phyloP scores from a whole-genome alignment of 2,329 filamentous ascomycete genomes.

The Trichoderma sp. region DNA sequence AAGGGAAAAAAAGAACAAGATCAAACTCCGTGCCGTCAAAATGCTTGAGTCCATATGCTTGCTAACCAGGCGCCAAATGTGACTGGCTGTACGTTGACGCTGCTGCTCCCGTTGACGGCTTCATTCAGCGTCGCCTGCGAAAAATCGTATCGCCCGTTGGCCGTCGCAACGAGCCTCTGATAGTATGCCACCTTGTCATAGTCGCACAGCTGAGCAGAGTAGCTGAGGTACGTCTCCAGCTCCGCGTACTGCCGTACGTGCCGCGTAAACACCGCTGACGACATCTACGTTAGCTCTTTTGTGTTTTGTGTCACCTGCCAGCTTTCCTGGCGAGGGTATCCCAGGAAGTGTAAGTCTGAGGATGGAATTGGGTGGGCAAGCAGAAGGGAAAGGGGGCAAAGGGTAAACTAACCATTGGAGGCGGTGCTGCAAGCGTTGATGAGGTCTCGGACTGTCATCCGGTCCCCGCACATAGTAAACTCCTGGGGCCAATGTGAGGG shows the following conservation, averaged over 20 bases:
- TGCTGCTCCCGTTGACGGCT: slow-evolving; percentile 35
- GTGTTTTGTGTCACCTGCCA: slow-evolving; percentile 1
- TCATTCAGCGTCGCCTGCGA: slow-evolving; percentile 58
- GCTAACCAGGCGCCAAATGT: slow-evolving; percentile 54
- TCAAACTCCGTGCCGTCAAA: slow-evolving; percentile 2
- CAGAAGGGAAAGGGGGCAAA: not conserved
- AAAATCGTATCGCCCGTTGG: slow-evolving; percentile 66
- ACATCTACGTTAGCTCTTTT: slow-evolving; percentile 7
- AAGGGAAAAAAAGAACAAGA: not conserved
- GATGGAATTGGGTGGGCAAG: slow-evolving; percentile 16
- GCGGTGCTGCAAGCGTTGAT: slow-evolving; percentile 48
- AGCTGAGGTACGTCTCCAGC: slow-evolving; percentile 39
- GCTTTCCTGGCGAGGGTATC: not conserved
- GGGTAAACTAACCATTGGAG: slow-evolving; percentile 44
- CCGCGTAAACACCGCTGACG: slow-evolving; percentile 40
- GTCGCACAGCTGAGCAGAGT: slow-evolving; percentile 47
- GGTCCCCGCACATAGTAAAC: slow-evolving; percentile 66
- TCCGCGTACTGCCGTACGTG: slow-evolving; percentile 40
- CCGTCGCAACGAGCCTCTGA: slow-evolving; percentile 64
- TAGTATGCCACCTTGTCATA: slow-evolving; percentile 51
- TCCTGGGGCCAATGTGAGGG: slow-evolving; percentile 63
- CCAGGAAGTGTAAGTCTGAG: not conserved
- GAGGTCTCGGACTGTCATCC: slow-evolving; percentile 59
- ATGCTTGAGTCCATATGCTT: slow-evolving; percentile 24
- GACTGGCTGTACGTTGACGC: slow-evolving; percentile 46